phyloP scores from a whole-genome alignment of 192 early-diverging fungal genomes.

The Rhizophagus sp. region DNA sequence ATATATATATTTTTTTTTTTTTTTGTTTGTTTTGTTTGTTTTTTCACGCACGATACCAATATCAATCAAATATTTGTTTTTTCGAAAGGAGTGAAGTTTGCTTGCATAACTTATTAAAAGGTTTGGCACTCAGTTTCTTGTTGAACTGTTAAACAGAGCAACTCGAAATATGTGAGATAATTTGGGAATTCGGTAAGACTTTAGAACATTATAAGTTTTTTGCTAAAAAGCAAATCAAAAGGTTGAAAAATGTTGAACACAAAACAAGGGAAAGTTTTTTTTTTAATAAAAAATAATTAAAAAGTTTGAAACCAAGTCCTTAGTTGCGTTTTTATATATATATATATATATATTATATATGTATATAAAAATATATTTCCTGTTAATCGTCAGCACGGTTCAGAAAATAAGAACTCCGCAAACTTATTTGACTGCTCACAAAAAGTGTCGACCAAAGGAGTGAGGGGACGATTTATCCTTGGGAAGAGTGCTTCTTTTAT shows the following conservation, averaged over 20 bases:
- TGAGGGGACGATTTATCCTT: conserved; percentile 29
- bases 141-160: conserved; percentile 31
- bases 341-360: background rate
- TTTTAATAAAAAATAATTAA: background rate
- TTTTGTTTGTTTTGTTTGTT: background rate
- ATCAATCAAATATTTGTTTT: conserved; percentile 8
- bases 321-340: background rate
- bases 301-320: background rate
- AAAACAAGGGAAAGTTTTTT: background rate
- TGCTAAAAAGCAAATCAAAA: background rate
- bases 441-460: conserved; percentile 34
- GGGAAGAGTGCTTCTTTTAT: conserved; percentile 9
- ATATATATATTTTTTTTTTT: background rate
- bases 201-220: conserved; percentile 28
- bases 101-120: conserved; percentile 25
- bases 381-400: background rate
- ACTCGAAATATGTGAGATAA: conserved; percentile 5
- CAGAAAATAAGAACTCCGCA: conserved; percentile 1
- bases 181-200: background rate
- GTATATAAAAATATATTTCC: background rate
- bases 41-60: conserved; percentile 28
- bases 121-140: background rate
- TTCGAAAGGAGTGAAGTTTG: conserved; percentile 17
- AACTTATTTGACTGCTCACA: conserved; percentile 5
- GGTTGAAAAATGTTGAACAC: background rate